phyloP scores from a whole-genome alignment of 2,329 filamentous ascomycete genomes.

The Cladosporium sp. region DNA sequence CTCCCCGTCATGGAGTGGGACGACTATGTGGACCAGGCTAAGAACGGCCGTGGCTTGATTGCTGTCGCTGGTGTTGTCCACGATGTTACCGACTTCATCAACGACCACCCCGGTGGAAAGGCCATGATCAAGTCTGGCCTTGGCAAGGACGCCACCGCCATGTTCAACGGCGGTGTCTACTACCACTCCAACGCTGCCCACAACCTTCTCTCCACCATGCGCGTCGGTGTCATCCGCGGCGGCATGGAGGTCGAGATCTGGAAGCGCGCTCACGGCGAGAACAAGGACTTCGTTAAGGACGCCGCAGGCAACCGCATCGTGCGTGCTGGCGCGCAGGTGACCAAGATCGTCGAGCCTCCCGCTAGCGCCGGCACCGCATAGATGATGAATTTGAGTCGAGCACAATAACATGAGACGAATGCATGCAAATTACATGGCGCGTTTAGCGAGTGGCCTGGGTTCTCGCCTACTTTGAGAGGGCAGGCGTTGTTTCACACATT shows the following conservation, averaged over 20 bases:
- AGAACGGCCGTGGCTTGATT: conserved; percentile 74
- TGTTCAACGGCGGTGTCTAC: conserved; percentile 91
- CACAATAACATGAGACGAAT: conserved; percentile 2
- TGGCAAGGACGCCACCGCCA: conserved; percentile 84
- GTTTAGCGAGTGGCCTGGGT: conserved; percentile 12
- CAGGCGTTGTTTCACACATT: neutral
- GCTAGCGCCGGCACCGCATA: conserved; percentile 82
- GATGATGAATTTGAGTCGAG: conserved; percentile 18
- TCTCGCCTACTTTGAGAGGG: neutral
- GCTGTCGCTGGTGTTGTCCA: conserved; percentile 83
- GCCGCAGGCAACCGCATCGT: conserved; percentile 78
- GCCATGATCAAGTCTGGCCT: conserved; percentile 79
- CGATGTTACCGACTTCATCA: conserved; percentile 81
- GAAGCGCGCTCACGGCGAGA: conserved; percentile 82
- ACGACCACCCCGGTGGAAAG: conserved; percentile 87
- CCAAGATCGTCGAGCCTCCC: conserved; percentile 76
- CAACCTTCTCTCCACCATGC: conserved; percentile 85
- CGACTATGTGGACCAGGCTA: conserved; percentile 74
- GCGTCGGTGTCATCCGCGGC: conserved; percentile 80
- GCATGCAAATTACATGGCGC: conserved; percentile 16
- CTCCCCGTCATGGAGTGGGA: conserved; percentile 86
- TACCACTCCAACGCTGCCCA: conserved; percentile 87
- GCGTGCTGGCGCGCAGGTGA: conserved; percentile 81
- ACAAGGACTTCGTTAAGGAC: conserved; percentile 83
- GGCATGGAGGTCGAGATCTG: conserved; percentile 90